These are phyloP conservation scores for Blastocystis sp. DNA, from an alignment of 352 stramenopile species.

Conservation along the genomic window DNA sequence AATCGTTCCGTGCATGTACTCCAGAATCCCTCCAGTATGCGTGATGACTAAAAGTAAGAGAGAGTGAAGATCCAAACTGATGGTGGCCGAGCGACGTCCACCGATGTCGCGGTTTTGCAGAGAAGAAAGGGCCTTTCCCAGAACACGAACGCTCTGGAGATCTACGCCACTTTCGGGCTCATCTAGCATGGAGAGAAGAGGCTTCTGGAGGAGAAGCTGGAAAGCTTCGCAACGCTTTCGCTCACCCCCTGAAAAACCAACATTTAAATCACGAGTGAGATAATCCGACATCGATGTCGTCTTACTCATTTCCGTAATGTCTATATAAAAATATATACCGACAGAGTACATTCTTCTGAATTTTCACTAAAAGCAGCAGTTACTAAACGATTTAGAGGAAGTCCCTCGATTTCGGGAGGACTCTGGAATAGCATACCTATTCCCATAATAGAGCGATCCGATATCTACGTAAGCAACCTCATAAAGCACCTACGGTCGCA, in stretches of 20 bases:
- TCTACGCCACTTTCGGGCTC: conserved; percentile 58
- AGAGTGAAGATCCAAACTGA: neutral
- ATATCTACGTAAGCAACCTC: neutral
- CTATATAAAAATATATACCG: neutral
- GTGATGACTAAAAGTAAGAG: conserved; percentile 17
- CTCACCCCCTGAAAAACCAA: conserved; percentile 58
- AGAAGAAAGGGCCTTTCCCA: conserved; percentile 26
- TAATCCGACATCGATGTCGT: conserved; percentile 50
- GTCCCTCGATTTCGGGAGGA: conserved; percentile 55
- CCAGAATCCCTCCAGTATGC: conserved; percentile 46
- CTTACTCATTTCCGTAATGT: conserved; percentile 31
- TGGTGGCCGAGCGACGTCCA: conserved; percentile 4
- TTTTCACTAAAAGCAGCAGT: neutral
- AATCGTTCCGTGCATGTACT: conserved; percentile 38
- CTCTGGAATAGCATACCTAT: conserved; percentile 60
- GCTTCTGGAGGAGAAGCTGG: conserved; percentile 56
- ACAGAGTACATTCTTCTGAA: neutral
- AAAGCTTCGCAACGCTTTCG: conserved; percentile 61
- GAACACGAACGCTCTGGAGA: conserved; percentile 21
- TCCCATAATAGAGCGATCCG: conserved; percentile 47
- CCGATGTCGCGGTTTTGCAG: conserved; percentile 2
- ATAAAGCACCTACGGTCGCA: neutral
- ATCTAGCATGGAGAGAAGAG: conserved; percentile 45
- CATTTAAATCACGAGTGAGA: conserved; percentile 38
- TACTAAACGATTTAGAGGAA: conserved; percentile 30